Evolutionary conservation across 345 rosid genomes (phyloP), one percentile per base, ranked within the genome.

Genomic region (Clarkia xantiana): DNA sequence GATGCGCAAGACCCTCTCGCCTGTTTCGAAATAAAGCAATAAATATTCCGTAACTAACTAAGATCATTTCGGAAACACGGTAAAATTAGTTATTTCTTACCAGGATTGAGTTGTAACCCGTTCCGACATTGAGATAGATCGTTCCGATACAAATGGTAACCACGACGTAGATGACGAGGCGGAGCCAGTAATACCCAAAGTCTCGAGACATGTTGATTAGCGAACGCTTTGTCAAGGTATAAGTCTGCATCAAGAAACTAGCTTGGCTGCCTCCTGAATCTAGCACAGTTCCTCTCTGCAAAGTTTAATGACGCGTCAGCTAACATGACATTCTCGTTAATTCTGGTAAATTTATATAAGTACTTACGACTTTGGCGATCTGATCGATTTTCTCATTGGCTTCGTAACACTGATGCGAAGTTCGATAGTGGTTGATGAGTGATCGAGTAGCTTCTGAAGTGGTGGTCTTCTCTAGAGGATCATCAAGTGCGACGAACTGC

Each of bases 141-240:
- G 96, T 83, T 55, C 97, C 97, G 15, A 90, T 83, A 76, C 96
- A 90, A 69, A 83, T 0, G 0, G 97, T 83, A 52, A 90, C 96
- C 0, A 86, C 59, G 19, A 86, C 47, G 64, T 90, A 90, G 45
- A 90, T 86, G 14, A 77, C 66, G 18, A 90, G 94, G 77, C 97
- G 73, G 22, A 86, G 86, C 97, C 97, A 90, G 76, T 90, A 90
- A 61, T 90, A 90, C 6, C 97, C 96, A n/a, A 90, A 90, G 67
- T 90, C 97, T 49, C 97, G 74, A 10, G 91, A 86, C 97, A 90
- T 90, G 79, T 90, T 90, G 64, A 81, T 62, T 69, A 77, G 83
- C 3, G 96, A 90, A 13, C 97, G 84, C 71, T 83, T 83, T 17
- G 94, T 90, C 62, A 90, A 65, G 36, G 94, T 86, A 43, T 65